phyloP scores from a whole-genome alignment of 2,329 filamentous ascomycete species.

The Verticillium isaacii region DNA sequence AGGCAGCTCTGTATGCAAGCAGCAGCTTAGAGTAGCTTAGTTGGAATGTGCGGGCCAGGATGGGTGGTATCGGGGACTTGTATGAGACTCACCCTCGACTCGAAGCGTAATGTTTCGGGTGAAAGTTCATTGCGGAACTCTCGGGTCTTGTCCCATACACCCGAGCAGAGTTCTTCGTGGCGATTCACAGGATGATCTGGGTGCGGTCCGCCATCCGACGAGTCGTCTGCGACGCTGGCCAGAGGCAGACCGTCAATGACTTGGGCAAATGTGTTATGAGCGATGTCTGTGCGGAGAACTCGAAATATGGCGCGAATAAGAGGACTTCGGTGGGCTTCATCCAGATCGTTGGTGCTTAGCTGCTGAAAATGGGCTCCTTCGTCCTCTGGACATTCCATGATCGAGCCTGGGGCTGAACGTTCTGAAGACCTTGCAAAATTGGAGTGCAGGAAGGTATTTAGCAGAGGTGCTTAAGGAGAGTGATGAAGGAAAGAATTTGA shows the following conservation, averaged over 20 bases:
- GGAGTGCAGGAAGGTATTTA: no score
- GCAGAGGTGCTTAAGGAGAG: no score
- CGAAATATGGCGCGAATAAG: neutral
- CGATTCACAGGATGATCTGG: neutral
- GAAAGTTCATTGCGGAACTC: conserved; percentile 12
- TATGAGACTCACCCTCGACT: no score
- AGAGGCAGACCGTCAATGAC: conserved; percentile 18
- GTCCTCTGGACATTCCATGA: no score
- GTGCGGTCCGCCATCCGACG: neutral
- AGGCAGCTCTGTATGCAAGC: conserved; percentile 16
- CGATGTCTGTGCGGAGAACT: conserved; percentile 7
- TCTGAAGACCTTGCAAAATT: no score
- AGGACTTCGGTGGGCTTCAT: neutral
- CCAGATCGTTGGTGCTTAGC: neutral
- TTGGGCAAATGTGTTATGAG: conserved; percentile 15
- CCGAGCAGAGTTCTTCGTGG: conserved; percentile 15
- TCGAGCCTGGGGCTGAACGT: no score
- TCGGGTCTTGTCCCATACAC: conserved; percentile 9
- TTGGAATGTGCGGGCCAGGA: no score
- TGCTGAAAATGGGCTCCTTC: neutral
- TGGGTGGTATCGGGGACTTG: no score
- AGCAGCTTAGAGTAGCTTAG: conserved; percentile 14
- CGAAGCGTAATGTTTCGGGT: neutral
- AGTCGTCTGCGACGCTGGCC: neutral
- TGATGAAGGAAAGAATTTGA: no score